Evolutionary conservation across 1,284 basidiomycete species (phyloP).

Genomic region (Lignosus rhinocerotis): DNA sequence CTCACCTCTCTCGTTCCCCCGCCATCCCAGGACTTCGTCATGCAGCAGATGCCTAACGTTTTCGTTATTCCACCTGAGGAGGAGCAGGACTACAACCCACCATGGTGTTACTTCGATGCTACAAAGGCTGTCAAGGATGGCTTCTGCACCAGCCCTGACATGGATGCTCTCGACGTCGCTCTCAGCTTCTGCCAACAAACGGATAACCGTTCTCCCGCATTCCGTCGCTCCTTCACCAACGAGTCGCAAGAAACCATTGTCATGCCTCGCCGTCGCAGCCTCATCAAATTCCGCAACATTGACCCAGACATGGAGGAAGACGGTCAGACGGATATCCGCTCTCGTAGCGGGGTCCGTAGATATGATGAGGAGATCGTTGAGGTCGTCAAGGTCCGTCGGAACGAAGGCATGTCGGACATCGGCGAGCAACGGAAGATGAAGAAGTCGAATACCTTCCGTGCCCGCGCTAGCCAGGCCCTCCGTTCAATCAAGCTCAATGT

Average conservation of each 20-base stretch:
- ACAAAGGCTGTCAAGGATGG: conserved; percentile 33
- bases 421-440: conserved; percentile 33
- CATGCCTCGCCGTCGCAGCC: conserved; percentile 30
- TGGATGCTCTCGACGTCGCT: conserved; percentile 44
- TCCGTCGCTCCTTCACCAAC: conserved; percentile 29
- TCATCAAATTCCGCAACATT: conserved; percentile 1
- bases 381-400: conserved; percentile 62
- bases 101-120: conserved; percentile 70
- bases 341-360: conserved; percentile 15
- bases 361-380: conserved; percentile 60
- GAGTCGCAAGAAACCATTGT: conserved; percentile 34
- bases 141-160: conserved; percentile 39
- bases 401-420: conserved; percentile 37
- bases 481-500: conserved; percentile 57
- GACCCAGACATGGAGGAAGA: conserved; percentile 19
- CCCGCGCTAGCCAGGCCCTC: conserved; percentile 61
- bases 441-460: conserved; percentile 53
- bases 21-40: conserved; percentile 28
- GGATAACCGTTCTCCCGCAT: conserved; percentile 35
- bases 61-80: conserved; percentile 73
- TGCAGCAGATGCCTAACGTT: conserved; percentile 55
- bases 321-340: conserved; percentile 19
- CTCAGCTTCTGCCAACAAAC: conserved; percentile 36
- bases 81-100: conserved; percentile 53
- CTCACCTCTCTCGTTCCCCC: conserved; percentile 20